Percentiles rank a stretch among this genome's conserved stretches.
Conservation (phyloP, 495 filamentous ascomycete species). For the Entonaema liquescens region DNA sequence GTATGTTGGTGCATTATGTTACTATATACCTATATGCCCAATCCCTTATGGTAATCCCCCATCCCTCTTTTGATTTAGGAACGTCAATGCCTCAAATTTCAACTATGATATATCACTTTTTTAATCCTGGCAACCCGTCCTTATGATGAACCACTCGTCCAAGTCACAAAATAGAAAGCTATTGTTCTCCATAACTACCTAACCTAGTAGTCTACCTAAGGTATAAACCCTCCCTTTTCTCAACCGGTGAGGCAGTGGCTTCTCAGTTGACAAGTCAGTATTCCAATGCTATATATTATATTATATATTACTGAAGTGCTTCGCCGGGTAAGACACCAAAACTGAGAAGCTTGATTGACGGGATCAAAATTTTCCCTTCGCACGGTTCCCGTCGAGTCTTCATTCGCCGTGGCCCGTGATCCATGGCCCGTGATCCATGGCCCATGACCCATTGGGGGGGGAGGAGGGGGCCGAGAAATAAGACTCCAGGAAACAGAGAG, state of each 20-base stretch:
- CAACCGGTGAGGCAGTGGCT: slow-evolving; percentile 23
- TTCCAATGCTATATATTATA: not conserved
- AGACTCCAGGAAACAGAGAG: too few relatives aligned
- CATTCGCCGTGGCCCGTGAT: not conserved
- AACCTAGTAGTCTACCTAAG: too few relatives aligned
- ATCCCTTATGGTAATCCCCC: slow-evolving; percentile 3
- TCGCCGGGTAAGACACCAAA: slow-evolving; percentile 26
- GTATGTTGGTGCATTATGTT: not conserved
- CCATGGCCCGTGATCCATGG: not conserved
- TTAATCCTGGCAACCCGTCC: slow-evolving; percentile 31
- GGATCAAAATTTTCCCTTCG: slow-evolving; percentile 2
- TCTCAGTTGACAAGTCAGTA: slow-evolving; percentile 33
- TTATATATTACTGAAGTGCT: slow-evolving; percentile 15
- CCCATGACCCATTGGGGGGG: not conserved
- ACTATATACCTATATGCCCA: not conserved
- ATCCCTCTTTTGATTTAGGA: not conserved
- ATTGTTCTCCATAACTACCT: slow-evolving; percentile 30
- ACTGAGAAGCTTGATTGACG: slow-evolving; percentile 2
- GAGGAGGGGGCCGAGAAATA: too few relatives aligned
- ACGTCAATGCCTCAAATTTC: slow-evolving; percentile 22
- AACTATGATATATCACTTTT: slow-evolving; percentile 41
- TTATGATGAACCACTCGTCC: slow-evolving; percentile 31
- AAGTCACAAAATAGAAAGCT: slow-evolving; percentile 10
- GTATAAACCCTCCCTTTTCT: slow-evolving; percentile 15
- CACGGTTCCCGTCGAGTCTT: slow-evolving; percentile 19